Evolutionary conservation across 768 basidiomycete species (phyloP).

Genomic region (Rhizopogon salebrosus): DNA sequence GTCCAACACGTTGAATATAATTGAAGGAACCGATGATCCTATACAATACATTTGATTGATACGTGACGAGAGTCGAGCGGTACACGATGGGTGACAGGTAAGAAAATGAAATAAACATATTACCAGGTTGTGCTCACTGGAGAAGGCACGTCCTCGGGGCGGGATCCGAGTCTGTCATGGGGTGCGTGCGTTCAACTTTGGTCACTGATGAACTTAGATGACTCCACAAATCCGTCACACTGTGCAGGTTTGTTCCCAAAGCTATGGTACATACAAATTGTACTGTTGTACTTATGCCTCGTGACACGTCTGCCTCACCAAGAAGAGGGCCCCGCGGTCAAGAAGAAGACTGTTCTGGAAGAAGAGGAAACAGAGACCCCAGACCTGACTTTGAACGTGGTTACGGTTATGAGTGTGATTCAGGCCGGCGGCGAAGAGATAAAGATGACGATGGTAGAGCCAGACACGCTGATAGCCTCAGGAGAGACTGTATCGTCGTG

Average conservation of each 20-base stretch:
- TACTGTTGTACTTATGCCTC: background rate
- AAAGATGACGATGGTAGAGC: constrained; percentile 16
- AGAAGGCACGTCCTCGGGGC: too few species aligned
- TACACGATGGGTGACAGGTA: too few species aligned
- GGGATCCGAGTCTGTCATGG: too few species aligned
- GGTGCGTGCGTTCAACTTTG: too few species aligned
- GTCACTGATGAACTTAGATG: too few species aligned
- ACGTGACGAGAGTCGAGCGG: too few species aligned
- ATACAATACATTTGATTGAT: too few species aligned
- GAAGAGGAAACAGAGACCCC: constrained; percentile 6
- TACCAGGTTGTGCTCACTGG: too few species aligned
- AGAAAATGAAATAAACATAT: too few species aligned
- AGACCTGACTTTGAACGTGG: background rate
- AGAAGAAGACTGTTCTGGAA: constrained; percentile 9
- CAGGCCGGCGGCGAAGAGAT: constrained; percentile 14
- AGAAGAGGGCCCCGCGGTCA: constrained; percentile 6
- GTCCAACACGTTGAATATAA: too few species aligned
- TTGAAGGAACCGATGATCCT: too few species aligned
- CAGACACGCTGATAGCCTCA: constrained; percentile 3
- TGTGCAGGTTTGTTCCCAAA: background rate
- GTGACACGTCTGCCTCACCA: background rate
- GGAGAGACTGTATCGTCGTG: constrained; percentile 9
- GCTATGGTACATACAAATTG: too few species aligned
- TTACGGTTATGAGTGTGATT: constrained; percentile 7
- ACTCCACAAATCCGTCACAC: background rate